phyloP scores from a whole-genome alignment of 352 stramenopile genomes.

The Pythium biforme region DNA sequence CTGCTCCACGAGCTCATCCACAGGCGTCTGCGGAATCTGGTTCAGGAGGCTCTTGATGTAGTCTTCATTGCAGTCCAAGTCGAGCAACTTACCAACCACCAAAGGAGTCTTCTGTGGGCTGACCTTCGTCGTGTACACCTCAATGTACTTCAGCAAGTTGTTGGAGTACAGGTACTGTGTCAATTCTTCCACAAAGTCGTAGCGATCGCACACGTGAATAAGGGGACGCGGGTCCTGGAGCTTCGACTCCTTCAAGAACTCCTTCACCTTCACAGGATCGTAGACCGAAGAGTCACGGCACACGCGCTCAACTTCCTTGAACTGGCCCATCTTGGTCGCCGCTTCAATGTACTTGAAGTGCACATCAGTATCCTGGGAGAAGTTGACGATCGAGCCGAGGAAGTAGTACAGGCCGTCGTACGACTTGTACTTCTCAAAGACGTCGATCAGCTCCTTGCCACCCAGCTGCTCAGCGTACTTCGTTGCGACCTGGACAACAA shows the following conservation, averaged over 20 bases:
- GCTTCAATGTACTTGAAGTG: constrained; percentile 99
- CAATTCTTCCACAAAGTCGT: constrained; percentile 99
- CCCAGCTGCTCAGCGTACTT: constrained; percentile 93
- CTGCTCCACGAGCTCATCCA: constrained; percentile 98
- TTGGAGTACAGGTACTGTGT: constrained; percentile 99
- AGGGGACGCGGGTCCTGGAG: constrained; percentile 98
- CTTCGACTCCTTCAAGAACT: constrained; percentile 99
- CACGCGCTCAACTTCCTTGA: constrained; percentile 99
- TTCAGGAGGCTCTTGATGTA: constrained; percentile 99
- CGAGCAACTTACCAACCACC: constrained; percentile 98
- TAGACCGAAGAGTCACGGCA: constrained; percentile 99
- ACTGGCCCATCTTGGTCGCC: constrained; percentile 99
- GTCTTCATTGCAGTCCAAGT: constrained; percentile 98
- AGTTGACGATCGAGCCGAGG: constrained; percentile 98
- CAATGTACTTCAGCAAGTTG: constrained; percentile 99
- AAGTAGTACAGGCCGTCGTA: constrained; percentile 99
- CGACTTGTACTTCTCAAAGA: constrained; percentile 99
- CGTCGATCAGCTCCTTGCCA: constrained; percentile 94
- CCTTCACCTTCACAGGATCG: constrained; percentile 98
- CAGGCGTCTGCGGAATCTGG: constrained; percentile 92
- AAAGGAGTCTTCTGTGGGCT: constrained; percentile 98
- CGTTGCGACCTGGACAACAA: constrained; percentile 98
- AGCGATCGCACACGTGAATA: constrained; percentile 99
- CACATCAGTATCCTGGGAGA: constrained; percentile 96
- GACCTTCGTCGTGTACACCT: constrained; percentile 98